Base-by-base conservation (phyloP, 306 rosid genomes). In the Rubus parviflorus region DNA sequence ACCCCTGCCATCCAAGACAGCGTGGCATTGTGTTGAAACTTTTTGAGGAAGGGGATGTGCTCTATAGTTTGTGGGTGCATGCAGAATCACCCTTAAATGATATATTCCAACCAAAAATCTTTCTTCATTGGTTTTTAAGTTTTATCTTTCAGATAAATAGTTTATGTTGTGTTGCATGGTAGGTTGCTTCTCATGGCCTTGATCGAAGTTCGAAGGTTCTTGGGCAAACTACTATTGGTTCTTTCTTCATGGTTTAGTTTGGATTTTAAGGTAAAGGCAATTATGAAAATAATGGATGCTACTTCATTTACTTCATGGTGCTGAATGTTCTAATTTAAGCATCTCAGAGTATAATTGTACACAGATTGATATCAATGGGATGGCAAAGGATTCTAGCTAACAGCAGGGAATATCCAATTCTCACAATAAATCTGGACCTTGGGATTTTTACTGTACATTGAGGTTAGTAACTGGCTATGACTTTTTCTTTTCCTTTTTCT, bases 171-270 rank as follows among this genome's bases (percentile, higher is more conserved):
- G 79, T 69, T 75, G 66, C 45, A 16, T 76, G 69, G 75, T 63
- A 96, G 99, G 98, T 96, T 86, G 96, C 99, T 80, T 96, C 96
- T 78, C 99, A 96, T 81, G 99, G 99, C 76, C 93, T 92, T 61
- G 99, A 96, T 82, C 93, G 88, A 79, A 96, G 92, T 86, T 88
- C 99, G 61, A 92, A 86, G 90, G 99, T 96, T 82, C 99, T 96
- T 74, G 94, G 98, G 70, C 92, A 85, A 87, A 96, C 99, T 65
- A 92, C 97, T n/a, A 91, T 88, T 41, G 96, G 92, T 62, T 81
- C 98, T 71, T 74, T 91, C 86, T 96, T 92, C 92, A 75, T 87
- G 89, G 89, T 88, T 84, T 95, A 87, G 88, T 79, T 83, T 83
- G 57, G 81, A 54, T 67, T 82, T 25, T 75, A 76, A 63, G 81